phyloP scores from a whole-genome alignment of 2,329 filamentous ascomycete genomes.

The Cadophora sp. region DNA sequence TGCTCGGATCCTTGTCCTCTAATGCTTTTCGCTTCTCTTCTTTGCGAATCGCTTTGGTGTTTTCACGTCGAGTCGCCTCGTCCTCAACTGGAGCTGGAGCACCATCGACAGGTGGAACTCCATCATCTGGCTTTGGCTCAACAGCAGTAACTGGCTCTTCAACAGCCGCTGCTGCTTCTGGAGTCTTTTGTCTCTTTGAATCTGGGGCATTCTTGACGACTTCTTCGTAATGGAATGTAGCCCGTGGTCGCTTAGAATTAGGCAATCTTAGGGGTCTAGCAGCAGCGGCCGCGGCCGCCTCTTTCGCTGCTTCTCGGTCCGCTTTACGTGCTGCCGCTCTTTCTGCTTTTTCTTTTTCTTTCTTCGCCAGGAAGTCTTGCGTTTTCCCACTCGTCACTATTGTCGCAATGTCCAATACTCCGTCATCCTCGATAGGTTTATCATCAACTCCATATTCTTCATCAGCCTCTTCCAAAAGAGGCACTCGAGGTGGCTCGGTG shows the following conservation, averaged over 20 bases:
- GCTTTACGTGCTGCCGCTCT: constrained; percentile 67
- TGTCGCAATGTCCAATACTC: constrained; percentile 82
- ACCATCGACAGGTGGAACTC: constrained; percentile 23
- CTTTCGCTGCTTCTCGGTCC: constrained; percentile 62
- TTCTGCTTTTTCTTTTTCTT: constrained; percentile 79
- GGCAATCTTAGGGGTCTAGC: constrained; percentile 67
- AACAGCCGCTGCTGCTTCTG: constrained; percentile 34
- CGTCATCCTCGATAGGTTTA: constrained; percentile 65
- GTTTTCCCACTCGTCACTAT: constrained; percentile 85
- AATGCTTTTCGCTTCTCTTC: constrained; percentile 42
- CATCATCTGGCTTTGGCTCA: constrained; percentile 28
- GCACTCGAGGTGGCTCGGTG: constrained; percentile 39
- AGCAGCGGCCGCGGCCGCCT: constrained; percentile 53
- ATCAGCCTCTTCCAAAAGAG: constrained; percentile 41
- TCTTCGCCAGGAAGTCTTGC: constrained; percentile 81
- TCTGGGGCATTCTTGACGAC: constrained; percentile 54
- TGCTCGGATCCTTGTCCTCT: constrained; percentile 53
- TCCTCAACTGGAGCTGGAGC: constrained; percentile 31
- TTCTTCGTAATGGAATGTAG: constrained; percentile 77
- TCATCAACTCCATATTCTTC: constrained; percentile 48
- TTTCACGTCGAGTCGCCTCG: constrained; percentile 36
- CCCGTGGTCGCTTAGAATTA: constrained; percentile 74
- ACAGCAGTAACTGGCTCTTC: constrained; percentile 26
- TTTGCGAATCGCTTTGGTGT: constrained; percentile 40
- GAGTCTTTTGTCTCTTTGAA: constrained; percentile 48